Base-by-base conservation (phyloP, 257 asterid species). In the Solanum piurae region DNA sequence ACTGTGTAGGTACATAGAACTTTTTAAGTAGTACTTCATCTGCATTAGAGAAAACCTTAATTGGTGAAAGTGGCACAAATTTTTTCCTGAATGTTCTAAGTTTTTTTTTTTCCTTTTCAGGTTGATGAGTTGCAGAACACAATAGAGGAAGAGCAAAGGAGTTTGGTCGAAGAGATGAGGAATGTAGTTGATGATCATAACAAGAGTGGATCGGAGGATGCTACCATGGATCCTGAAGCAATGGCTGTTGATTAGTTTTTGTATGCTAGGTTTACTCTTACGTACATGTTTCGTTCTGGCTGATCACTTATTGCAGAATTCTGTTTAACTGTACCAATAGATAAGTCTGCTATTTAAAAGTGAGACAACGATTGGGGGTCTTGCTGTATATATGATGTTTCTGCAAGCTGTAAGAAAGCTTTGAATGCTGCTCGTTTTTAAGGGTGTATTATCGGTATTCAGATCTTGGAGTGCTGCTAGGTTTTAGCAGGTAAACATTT, bases 81-180 rank as follows among this genome's bases (percentile, higher is more conserved):
- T 14, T 77, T 42, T 40, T 42, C 25, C 34, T n/a, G n/a, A 13
- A n/a, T n/a, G 60, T 77, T 73, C 46, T 8, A 52, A 38, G 52
- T 34, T 23, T 31, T 40, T 86, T 74, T 83, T 85, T n/a, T 27
- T 74, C 2, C 38, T 18, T 86, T 76, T 23, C 93, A 97, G 98
- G 99, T 97, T 91, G 99, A 97, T 92, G 99, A 95, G 92, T 89
- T 97, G 86, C 99, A 97, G 80, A 93, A 88, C 93, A 95, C 98
- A 71, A 93, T 97, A 73, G 99, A 95, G 93, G 99, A 95, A 62
- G 99, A 95, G 79, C 97, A 97, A 80, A 89, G 91, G 91, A 94
- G 89, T 89, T 91, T 96, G 92, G 89, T 93, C 87, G 99, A 96
- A 92, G 99, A 96, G 92, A 92, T 93, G 95, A 90, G 98, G 91